Percentiles rank a stretch among this genome's conserved stretches.
These are phyloP conservation scores for Stagonosporopsis chrysanthemi DNA, from an alignment of 2,329 filamentous ascomycete genomes.

Conservation along the genomic window DNA sequence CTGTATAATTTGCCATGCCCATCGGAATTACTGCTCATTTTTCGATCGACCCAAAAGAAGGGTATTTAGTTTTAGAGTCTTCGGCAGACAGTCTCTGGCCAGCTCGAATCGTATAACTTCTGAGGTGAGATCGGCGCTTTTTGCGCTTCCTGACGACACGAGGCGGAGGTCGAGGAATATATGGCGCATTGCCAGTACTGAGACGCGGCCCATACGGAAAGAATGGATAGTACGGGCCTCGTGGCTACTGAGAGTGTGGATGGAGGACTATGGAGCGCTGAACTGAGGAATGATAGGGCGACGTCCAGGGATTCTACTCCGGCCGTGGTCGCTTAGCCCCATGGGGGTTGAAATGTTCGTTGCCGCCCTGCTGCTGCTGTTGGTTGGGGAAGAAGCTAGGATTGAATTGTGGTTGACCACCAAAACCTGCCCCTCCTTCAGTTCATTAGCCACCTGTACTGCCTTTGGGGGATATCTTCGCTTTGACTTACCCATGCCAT, in stretches of 20 bases:
- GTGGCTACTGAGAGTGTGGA: neutral
- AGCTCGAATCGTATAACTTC: neutral
- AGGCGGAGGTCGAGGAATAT: neutral
- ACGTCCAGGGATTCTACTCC: constrained; percentile 57
- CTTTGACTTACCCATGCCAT: constrained; percentile 42
- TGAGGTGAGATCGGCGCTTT: neutral
- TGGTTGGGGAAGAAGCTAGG: constrained; percentile 70
- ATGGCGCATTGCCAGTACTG: neutral
- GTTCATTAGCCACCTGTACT: constrained; percentile 18
- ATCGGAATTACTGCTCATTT: neutral
- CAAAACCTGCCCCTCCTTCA: constrained; percentile 59
- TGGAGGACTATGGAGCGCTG: neutral
- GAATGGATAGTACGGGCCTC: neutral
- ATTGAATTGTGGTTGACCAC: constrained; percentile 74
- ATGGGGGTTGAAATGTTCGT: constrained; percentile 78
- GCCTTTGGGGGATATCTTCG: neutral
- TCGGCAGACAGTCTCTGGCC: neutral
- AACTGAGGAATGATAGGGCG: too few relatives aligned
- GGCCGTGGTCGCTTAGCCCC: constrained; percentile 80
- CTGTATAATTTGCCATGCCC: neutral
- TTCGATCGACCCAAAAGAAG: neutral
- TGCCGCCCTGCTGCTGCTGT: constrained; percentile 54
- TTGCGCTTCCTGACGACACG: neutral
- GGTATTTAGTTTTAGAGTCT: neutral
- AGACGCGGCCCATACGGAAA: neutral